Evolutionary conservation across 345 rosid species (phyloP).

Genomic region (Eucalyptus lansdowneana): DNA sequence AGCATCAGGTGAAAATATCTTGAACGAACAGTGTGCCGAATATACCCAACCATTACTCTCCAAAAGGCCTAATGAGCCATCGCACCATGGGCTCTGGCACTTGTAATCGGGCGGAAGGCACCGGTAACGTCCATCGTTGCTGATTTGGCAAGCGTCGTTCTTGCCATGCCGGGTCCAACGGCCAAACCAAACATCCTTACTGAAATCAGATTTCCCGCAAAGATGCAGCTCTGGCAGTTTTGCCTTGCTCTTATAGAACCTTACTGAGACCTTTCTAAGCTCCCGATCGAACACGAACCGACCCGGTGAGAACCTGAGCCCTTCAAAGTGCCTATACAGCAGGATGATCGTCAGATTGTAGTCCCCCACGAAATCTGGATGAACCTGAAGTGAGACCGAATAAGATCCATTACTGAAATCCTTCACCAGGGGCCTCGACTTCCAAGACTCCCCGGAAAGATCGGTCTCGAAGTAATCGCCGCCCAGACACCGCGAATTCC

Average conservation of each 20-base stretch:
- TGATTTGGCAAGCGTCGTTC: constrained; percentile 49
- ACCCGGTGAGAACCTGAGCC: constrained; percentile 54
- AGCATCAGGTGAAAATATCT: constrained; percentile 32
- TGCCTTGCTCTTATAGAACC: constrained; percentile 19
- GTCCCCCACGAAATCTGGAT: constrained; percentile 75
- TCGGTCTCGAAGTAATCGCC: constrained; percentile 92
- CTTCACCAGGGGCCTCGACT: constrained; percentile 65
- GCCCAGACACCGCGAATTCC: constrained; percentile 44
- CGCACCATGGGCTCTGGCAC: constrained; percentile 79
- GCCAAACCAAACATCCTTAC: constrained; percentile 62
- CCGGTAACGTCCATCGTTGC: constrained; percentile 67
- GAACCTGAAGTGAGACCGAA: constrained; percentile 63
- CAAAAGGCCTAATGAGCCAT: constrained; percentile 52
- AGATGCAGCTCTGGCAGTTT: constrained; percentile 30
- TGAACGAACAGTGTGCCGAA: constrained; percentile 74
- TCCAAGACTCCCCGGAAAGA: constrained; percentile 84
- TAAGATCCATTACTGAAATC: constrained; percentile 82
- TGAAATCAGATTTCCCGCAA: constrained; percentile 57
- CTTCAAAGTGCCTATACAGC: constrained; percentile 69
- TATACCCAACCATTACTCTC: constrained; percentile 99
- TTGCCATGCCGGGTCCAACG: constrained; percentile 86
- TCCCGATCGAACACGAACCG: constrained; percentile 47
- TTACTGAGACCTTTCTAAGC: constrained; percentile 33
- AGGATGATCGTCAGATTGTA: constrained; percentile 62
- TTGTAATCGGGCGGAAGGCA: constrained; percentile 52